Evolutionary conservation across 495 filamentous ascomycete genomes (phyloP), one percentile per base, ranked within the genome.

Genomic region (Aspergillus mulundensis): DNA sequence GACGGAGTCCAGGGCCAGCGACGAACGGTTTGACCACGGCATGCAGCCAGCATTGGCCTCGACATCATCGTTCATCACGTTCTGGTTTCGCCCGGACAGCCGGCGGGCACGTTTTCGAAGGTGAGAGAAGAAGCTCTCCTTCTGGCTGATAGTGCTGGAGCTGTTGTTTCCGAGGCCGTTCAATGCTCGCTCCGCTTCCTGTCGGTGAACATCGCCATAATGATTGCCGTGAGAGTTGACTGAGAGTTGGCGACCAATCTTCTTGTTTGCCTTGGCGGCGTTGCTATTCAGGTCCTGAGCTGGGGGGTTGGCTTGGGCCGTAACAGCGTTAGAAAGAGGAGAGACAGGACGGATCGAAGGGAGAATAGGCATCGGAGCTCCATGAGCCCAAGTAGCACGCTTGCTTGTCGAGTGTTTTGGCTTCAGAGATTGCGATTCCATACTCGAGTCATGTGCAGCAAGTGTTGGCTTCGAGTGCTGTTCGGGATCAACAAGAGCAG

Each of bases 71-170:
- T 81, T 77, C 10, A 90, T 82, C 50, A 85, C 79, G 18, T 87
- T 84, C 69, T 93, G 89, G 64, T 93, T 88, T 21, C 90, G 85
- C 32, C 94, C 95, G 30, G 95, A 99, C 23, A 99, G 83, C 61
- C 95, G 81, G 58, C 95, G 84, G 7, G 95, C 95, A 21, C 91
- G 85, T 70, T 99, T 99, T 39, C 95, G 84, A 6, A 99, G 80
- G 62, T 99, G 95, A 7, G 95, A 97, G 71, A 98, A 97, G 75
- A 97, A 97, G 69, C 93, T 88, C 66, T 97, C 94, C 63, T 93
- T 92, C 32, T 89, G 88, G 15, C 76, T 87, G 55, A 80, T 82
- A 7, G 60, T 66, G 73, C 82, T 23, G 83, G 87, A 56, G 83
- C 87, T 45, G 76, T 79, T 52, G 84, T 71, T 79, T 56, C 86